Percentiles rank a stretch among this genome's conserved stretches.
Evolutionary conservation across 2,329 filamentous ascomycete genomes (phyloP).

Genomic region (Colletotrichum sp.): DNA sequence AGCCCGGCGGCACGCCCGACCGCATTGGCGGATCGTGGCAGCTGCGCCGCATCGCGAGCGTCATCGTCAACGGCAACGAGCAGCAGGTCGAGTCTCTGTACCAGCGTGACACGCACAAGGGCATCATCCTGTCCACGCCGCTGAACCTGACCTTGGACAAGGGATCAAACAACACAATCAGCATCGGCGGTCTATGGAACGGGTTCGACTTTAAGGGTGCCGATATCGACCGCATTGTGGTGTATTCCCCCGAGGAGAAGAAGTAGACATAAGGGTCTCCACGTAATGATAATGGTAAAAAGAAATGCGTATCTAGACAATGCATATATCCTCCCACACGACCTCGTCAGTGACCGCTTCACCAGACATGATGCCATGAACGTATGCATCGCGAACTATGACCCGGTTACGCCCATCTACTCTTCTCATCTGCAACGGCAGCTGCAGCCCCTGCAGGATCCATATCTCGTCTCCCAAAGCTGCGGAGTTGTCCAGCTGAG

Average conservation of each 20-base stretch:
- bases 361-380: not conserved
- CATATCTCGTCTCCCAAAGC: not conserved
- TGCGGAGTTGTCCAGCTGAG: not conserved
- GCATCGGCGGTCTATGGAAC: conserved; percentile 60
- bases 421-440: not conserved
- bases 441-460: not conserved
- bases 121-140: conserved; percentile 62
- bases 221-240: conserved; percentile 63
- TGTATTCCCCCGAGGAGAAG: conserved; percentile 57
- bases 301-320: not conserved
- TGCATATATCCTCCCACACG: not conserved
- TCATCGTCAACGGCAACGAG: conserved; percentile 57
- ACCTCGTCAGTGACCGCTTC: not conserved
- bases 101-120: conserved; percentile 59
- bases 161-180: conserved; percentile 56
- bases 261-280: not conserved
- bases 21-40: conserved; percentile 65
- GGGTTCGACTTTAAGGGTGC: conserved; percentile 61
- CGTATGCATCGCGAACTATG: not conserved
- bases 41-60: conserved; percentile 62
- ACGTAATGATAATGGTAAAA: not conserved
- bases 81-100: conserved; percentile 51
- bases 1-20: conserved; percentile 60
- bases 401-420: not conserved
- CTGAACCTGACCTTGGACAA: conserved; percentile 56